Percentiles rank a stretch among this genome's conserved stretches.
phyloP scores from a whole-genome alignment of 2,329 filamentous ascomycete genomes.

The Didymella pinodella region DNA sequence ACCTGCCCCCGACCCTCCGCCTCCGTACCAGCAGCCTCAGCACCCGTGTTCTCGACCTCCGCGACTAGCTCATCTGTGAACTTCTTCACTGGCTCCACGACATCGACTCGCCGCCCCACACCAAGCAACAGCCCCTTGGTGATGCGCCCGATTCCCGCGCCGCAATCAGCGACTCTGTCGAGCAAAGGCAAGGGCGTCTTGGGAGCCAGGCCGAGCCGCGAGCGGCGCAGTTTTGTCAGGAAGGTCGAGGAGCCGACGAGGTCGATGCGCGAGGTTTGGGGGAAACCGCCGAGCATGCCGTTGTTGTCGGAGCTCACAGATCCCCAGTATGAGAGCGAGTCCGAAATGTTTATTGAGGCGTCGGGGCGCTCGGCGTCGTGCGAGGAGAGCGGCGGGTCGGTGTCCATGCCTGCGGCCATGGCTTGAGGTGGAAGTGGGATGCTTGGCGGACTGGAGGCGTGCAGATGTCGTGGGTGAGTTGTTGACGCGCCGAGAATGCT shows the following conservation, averaged over 20 bases:
- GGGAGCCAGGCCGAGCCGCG: conserved; percentile 39
- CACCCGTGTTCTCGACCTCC: conserved; percentile 32
- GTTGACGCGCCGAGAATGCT: neutral
- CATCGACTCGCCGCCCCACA: conserved; percentile 75
- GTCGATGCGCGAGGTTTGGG: conserved; percentile 73
- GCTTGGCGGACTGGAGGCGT: neutral
- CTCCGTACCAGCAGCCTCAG: conserved; percentile 31
- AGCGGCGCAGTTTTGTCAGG: conserved; percentile 66
- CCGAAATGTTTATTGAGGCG: conserved; percentile 55
- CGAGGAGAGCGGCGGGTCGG: conserved; percentile 31
- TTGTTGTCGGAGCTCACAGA: conserved; percentile 63
- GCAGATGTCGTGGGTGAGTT: neutral
- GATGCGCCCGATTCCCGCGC: conserved; percentile 80
- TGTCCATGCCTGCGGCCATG: conserved; percentile 39
- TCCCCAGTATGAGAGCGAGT: conserved; percentile 62
- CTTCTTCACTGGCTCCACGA: conserved; percentile 84
- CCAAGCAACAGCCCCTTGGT: conserved; percentile 78
- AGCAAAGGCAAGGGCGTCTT: conserved; percentile 43
- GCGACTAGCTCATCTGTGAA: conserved; percentile 71
- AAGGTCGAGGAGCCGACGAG: conserved; percentile 75
- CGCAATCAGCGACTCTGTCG: conserved; percentile 63
- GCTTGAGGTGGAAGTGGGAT: neutral
- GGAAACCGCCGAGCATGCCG: conserved; percentile 82
- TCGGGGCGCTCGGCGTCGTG: conserved; percentile 45
- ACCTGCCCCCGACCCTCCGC: conserved; percentile 54